Base-by-base conservation (phyloP, 768 basidiomycete species). In the Zangia roseola region DNA sequence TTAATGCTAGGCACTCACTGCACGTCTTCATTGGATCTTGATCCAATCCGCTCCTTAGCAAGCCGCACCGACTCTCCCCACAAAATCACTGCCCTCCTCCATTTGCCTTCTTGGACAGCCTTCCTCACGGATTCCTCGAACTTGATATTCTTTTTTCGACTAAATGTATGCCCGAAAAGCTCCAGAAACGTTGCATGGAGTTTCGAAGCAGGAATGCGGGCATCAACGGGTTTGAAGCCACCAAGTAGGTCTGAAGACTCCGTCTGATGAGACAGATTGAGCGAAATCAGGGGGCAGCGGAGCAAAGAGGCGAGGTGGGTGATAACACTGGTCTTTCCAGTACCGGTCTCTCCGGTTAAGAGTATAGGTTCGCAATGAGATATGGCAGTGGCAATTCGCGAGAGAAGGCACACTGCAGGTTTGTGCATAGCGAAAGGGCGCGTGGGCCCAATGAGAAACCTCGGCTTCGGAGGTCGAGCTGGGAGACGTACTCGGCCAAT, bases 301-400 rank as follows among this genome's bases (percentile, higher is more conserved):
- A 97, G 77, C n/a, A 89, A 68, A 2, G 84, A 77, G 10, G 97
- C 87, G 25, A 98, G 76, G 59, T 97, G 84, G 3, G 93, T 89
- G 14, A 99, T 81, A 17, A 84, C 80, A 44, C 94, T 94, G 0
- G 97, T 99, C 70, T 99, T 99, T 13, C 97, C 97, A 1, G 97
- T 99, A n/a, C 97, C 97, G 2, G 97, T 99, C 73, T 99, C 97
- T 39, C 97, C 97, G 0, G 94, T 93, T 21, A 99, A 78, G 8
- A 99, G 78, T 5, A 94, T 74, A 5, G 97, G 93, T 62, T 99
- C 97, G 13, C 70, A 69, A 39, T 87, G 73, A 0, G 84, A 75
- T 39, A 93, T 74, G 0, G 87, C 81, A 19, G 82, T 83, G 3
- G 83, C 82, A 31, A 98, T 85, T 14, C 91, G 82, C 19, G 91